Evolutionary conservation across 2,329 filamentous ascomycete species (phyloP).

Genomic region (Ascochyta fabae): DNA sequence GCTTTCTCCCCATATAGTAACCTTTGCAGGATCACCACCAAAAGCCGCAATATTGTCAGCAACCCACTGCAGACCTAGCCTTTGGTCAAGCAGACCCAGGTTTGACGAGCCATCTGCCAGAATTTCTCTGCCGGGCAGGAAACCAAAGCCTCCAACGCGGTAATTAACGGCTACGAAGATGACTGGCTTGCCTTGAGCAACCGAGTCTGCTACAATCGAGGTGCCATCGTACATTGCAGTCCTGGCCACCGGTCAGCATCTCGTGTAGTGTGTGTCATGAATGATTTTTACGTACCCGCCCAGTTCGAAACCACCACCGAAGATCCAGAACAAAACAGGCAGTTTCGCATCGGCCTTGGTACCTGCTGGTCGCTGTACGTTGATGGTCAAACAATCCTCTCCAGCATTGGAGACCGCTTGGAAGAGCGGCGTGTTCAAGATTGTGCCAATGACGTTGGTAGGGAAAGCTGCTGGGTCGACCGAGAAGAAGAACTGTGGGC

Average conservation of each 20-base stretch:
- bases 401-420: conserved; percentile 46
- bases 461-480: conserved; percentile 49
- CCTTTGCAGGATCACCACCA: conserved; percentile 78
- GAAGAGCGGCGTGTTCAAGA: conserved; percentile 50
- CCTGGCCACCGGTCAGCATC: background rate
- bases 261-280: conserved; percentile 29
- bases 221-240: conserved; percentile 52
- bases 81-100: conserved; percentile 74
- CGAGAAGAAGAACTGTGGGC: conserved; percentile 74
- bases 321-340: conserved; percentile 59
- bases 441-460: conserved; percentile 44
- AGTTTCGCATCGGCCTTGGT: conserved; percentile 48
- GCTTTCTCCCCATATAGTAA: conserved; percentile 78
- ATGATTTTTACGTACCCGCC: conserved; percentile 24
- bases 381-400: conserved; percentile 55
- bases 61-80: conserved; percentile 76
- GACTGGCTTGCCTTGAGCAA: conserved; percentile 65
- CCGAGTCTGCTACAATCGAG: conserved; percentile 50
- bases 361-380: conserved; percentile 51
- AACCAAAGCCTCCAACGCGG: conserved; percentile 75
- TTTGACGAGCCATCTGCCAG: conserved; percentile 72
- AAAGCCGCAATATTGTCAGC: conserved; percentile 79
- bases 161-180: conserved; percentile 82
- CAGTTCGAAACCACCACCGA: conserved; percentile 54
- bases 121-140: conserved; percentile 72